phyloP scores from a whole-genome alignment of 208 protist species.

The Leishmania martiniquensis region DNA sequence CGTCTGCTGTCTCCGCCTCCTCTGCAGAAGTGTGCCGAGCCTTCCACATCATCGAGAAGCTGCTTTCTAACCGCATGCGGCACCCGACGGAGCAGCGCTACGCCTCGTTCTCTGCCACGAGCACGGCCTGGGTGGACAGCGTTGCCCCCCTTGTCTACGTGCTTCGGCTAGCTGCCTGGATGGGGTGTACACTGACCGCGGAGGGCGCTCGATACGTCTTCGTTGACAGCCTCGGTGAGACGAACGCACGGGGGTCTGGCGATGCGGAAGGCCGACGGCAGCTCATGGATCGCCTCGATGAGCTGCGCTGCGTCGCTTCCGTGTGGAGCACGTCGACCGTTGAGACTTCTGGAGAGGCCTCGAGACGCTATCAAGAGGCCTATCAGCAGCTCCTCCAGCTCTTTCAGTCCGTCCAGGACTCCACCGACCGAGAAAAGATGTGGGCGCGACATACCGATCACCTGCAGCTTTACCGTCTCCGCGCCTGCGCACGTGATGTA shows the following conservation, averaged over 20 bases:
- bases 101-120: constrained; percentile 18
- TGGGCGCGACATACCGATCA: not conserved
- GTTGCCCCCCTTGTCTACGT: constrained; percentile 34
- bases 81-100: constrained; percentile 9
- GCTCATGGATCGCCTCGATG: constrained; percentile 12
- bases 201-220: constrained; percentile 24
- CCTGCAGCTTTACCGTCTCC: constrained; percentile 3
- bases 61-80: constrained; percentile 21
- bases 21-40: not conserved
- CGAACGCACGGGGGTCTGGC: not conserved
- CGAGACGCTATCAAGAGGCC: not conserved
- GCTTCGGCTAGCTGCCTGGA: constrained; percentile 31
- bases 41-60: constrained; percentile 13
- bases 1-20: not conserved
- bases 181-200: constrained; percentile 12
- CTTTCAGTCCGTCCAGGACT: not conserved
- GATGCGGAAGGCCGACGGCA: not conserved
- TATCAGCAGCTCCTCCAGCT: not conserved
- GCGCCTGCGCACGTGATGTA: not conserved
- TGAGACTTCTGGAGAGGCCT: not conserved
- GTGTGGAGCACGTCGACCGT: constrained; percentile 3
- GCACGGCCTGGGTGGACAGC: constrained; percentile 18
- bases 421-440: not conserved
- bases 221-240: not conserved
- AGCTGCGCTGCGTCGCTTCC: constrained; percentile 22